Evolutionary conservation across 148 eudicot species (phyloP), one percentile per base, ranked within the genome.

Genomic region (Amaranthus cruentus): DNA sequence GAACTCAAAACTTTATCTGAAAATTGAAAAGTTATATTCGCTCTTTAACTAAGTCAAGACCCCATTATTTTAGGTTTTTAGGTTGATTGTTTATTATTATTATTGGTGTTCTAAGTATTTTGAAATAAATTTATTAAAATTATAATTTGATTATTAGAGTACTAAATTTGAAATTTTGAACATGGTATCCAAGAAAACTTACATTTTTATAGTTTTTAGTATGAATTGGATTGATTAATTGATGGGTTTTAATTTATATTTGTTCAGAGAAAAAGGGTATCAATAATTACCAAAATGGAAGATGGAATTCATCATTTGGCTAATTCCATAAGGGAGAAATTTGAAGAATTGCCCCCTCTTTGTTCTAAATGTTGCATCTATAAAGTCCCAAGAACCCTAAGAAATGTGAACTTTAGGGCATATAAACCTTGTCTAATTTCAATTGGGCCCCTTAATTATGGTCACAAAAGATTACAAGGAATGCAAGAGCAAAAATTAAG

Each of bases 321-420:
- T 2, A 75, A 71, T 58, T 71, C 82, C 47, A 80, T 80, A 47
- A 75, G 78, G 51, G 75, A 21, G 28, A 80, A 52, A 42, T 72
- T 76, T 68, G 77, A 48, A 28, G 58, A 76, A 66, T 55, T 80
- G 43, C 83, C 80, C 13, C 52, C 77, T 14, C 64, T 72, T 3
- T 80, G 80, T 13, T 47, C 76, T 6, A 80, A 76, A 61, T 80
- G 80, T 76, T 80, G 83, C 80, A 80, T 80, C 2, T 80, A 80
- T 53, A 72, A 62, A 61, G 80, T 80, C 50, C 83, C 83, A 59
- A 59, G 55, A 55, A 73, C 80, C 5, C 48, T 80, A 9, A 69
- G 83, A 72, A 76, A 55, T 67, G 77, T 73, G 13, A 80, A 80
- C 11, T 54, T 48, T 49, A 60, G 71, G 62, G 68, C 83, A 46